phyloP scores from a whole-genome alignment of 2,329 filamentous ascomycete species.

The Colletotrichum salicis region DNA sequence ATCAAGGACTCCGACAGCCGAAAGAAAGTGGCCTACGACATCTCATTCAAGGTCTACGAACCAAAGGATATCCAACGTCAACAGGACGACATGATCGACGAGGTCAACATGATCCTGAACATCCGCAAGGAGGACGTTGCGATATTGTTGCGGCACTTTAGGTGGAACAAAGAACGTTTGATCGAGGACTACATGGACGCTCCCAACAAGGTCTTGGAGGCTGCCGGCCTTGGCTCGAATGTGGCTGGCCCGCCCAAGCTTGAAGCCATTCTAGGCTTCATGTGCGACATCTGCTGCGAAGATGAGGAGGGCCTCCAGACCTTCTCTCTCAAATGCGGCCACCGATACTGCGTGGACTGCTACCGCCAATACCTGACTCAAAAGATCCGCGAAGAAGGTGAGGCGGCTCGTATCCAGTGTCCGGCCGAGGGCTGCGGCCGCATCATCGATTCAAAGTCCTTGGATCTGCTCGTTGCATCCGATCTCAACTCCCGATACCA shows the following conservation, averaged over 20 bases:
- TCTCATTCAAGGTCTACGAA: slow-evolving; percentile 83
- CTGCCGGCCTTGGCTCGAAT: slow-evolving; percentile 80
- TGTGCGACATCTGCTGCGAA: slow-evolving; percentile 96
- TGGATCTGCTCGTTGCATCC: slow-evolving; percentile 77
- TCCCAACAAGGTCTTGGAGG: slow-evolving; percentile 81
- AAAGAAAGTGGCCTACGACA: slow-evolving; percentile 80
- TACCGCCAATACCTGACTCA: slow-evolving; percentile 91
- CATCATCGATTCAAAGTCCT: slow-evolving; percentile 89
- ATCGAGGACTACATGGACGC: slow-evolving; percentile 98
- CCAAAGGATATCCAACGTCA: slow-evolving; percentile 85
- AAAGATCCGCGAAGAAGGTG: slow-evolving; percentile 95
- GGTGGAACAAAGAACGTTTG: slow-evolving; percentile 96
- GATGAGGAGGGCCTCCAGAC: slow-evolving; percentile 81
- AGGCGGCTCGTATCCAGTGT: slow-evolving; percentile 94
- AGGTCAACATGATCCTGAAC: slow-evolving; percentile 91
- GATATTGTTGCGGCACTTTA: slow-evolving; percentile 86
- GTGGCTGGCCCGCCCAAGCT: slow-evolving; percentile 73
- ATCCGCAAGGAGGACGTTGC: slow-evolving; percentile 90
- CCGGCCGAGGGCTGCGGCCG: slow-evolving; percentile 87
- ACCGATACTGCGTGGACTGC: slow-evolving; percentile 92
- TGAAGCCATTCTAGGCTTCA: slow-evolving; percentile 78
- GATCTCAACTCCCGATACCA: slow-evolving; percentile 76
- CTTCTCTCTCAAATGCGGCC: slow-evolving; percentile 94
- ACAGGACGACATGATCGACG: slow-evolving; percentile 86
- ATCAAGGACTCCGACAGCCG: slow-evolving; percentile 75